A percentile compares a stretch with the other conserved stretches of the same genome.
Conservation (phyloP, 2,329 filamentous ascomycete species). For the Aspergillus neoniger region DNA sequence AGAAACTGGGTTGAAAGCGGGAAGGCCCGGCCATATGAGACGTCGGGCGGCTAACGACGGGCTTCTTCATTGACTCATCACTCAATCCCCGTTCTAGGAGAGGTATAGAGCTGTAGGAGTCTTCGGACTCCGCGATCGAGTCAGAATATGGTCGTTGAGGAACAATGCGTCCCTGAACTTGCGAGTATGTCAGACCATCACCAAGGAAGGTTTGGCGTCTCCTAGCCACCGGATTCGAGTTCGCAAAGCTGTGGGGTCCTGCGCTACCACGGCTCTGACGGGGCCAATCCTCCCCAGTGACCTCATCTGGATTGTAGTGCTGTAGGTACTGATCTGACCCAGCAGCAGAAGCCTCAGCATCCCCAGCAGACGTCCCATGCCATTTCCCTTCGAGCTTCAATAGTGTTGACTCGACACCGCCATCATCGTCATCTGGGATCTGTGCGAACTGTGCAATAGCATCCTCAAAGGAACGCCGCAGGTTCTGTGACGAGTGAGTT, state of each 20-base stretch:
- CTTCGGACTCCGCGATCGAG: constrained; percentile 62
- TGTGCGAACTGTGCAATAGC: constrained; percentile 85
- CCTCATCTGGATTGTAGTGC: not conserved
- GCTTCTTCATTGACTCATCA: constrained; percentile 54
- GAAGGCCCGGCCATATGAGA: constrained; percentile 26
- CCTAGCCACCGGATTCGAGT: constrained; percentile 20
- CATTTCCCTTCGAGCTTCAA: constrained; percentile 90
- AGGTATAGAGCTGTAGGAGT: constrained; percentile 76
- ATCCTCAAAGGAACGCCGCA: constrained; percentile 76
- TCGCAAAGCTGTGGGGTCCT: not conserved
- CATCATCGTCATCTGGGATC: constrained; percentile 85
- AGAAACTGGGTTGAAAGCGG: constrained; percentile 28
- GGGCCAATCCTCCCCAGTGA: constrained; percentile 9
- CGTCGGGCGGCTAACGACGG: constrained; percentile 25
- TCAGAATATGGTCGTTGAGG: constrained; percentile 42
- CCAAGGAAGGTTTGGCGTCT: constrained; percentile 28
- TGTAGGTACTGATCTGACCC: constrained; percentile 1
- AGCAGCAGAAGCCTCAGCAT: not conserved
- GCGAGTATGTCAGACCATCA: constrained; percentile 29
- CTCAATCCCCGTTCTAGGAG: constrained; percentile 67
- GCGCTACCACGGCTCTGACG: constrained; percentile 8
- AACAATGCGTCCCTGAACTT: constrained; percentile 28
- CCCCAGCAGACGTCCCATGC: constrained; percentile 16
- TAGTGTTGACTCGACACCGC: constrained; percentile 88
- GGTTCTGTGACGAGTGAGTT: constrained; percentile 58